Conservation (phyloP, 495 filamentous ascomycete species). For the Thermothielavioides terrestris region DNA sequence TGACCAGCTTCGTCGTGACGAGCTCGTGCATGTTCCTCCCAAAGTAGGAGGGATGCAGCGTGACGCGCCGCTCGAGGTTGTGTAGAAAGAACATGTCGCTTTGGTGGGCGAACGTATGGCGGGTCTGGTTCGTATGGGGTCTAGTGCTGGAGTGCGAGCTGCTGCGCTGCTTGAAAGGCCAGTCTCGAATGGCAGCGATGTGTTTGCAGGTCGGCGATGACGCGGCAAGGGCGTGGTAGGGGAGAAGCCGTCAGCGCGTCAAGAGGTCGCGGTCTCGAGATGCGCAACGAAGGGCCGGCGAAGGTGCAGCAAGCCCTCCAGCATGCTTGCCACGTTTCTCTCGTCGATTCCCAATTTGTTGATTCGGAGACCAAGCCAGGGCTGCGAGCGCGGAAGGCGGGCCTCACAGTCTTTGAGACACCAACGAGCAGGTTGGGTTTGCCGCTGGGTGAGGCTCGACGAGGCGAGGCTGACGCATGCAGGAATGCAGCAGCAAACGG, state of each 20-base stretch:
- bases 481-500: neutral
- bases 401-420: neutral
- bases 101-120: neutral
- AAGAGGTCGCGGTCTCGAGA: too few species aligned
- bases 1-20: constrained; percentile 73
- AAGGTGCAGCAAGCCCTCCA: neutral
- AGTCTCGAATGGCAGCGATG: too few species aligned
- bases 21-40: constrained; percentile 82
- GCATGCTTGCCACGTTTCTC: constrained; percentile 1
- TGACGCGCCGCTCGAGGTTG: constrained; percentile 84
- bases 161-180: neutral
- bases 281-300: neutral
- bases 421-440: neutral
- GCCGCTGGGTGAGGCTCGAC: neutral
- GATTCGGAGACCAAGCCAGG: neutral
- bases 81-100: constrained; percentile 90
- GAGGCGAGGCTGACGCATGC: constrained; percentile 5
- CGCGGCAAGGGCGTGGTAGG: too few species aligned
- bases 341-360: too few species aligned
- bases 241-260: too few species aligned
- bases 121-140: neutral
- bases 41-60: constrained; percentile 94
- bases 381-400: neutral
- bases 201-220: too few species aligned
- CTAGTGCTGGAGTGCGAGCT: neutral